Base-by-base conservation (phyloP, 331 rosid genomes). In the Cydonia oblonga region DNA sequence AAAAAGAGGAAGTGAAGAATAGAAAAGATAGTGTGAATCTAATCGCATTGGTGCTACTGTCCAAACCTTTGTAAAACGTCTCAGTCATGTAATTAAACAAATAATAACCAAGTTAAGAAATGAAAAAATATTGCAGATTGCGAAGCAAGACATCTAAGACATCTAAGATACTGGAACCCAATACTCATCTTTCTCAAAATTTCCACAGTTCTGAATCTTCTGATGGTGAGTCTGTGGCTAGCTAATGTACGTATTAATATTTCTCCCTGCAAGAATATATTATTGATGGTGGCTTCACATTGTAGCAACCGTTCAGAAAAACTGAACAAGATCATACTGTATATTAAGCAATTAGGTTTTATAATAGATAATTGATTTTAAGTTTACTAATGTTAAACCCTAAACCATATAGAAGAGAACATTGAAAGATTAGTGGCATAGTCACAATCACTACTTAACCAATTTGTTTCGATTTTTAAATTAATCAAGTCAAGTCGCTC, bases 161-260 rank as follows among this genome's bases (percentile, higher is more conserved):
- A 20, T 29, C 15, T 18, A 18, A 61, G 46, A 40, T 79, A 92
- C 98, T 5, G 32, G 32, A 73, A 90, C 96, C 98, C 96, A 92
- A 5, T 96, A 88, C 77, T 92, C 96, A 71, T 92, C 98, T 18
- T 88, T 88, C 80, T 92, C 96, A 8, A 90, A 92, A 52, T 92
- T 87, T 19, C 96, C 98, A 75, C 88, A 96, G 84, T 90, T 92
- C 32, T 30, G 32, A 30, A 30, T 30, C 32, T 30, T 28, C 69
- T 86, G 91, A 75, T 92, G 98, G 62, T 87, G 98, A 63, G 96
- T 90, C 79, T 84, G 52, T 92, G 96, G 71, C 98, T 92, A 16
- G 90, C 49, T 12, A 42, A 42, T 42, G 13, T 13, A 42, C 44
- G 12, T 38, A 28, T n/a, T n/a, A n/a, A n/a, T n/a, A n/a, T n/a